A percentile compares a stretch with the other conserved stretches of the same genome.
These are phyloP conservation scores for Plasmodium adleri DNA, from an alignment of 169 alveolate genomes.

Conservation along the genomic window DNA sequence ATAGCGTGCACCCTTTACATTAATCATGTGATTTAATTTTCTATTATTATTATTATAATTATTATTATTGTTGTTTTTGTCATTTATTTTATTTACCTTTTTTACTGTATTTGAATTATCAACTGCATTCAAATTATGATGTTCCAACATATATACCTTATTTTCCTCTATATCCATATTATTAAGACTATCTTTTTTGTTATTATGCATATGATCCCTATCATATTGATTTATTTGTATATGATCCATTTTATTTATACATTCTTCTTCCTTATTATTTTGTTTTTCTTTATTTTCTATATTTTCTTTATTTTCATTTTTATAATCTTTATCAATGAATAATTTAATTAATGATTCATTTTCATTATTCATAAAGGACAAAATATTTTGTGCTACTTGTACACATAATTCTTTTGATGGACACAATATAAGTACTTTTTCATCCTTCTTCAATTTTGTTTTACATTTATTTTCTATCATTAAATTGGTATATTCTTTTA, in stretches of 20 bases:
- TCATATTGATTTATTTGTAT: not conserved
- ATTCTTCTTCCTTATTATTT: not conserved
- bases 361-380: slow-evolving; percentile 27
- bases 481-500: slow-evolving; percentile 37
- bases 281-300: not conserved
- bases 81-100: not conserved
- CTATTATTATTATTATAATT: not conserved
- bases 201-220: not conserved
- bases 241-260: not conserved
- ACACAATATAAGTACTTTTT: slow-evolving; percentile 54
- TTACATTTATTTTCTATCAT: slow-evolving; percentile 31
- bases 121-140: not conserved
- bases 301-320: not conserved
- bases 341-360: slow-evolving; percentile 31
- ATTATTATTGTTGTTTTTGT: not conserved
- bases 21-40: not conserved
- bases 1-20: slow-evolving; percentile 15
- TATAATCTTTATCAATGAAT: slow-evolving; percentile 50
- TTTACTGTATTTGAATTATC: not conserved
- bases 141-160: not conserved
- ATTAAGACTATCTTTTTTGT: not conserved
- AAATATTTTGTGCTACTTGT: slow-evolving; percentile 49
- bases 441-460: slow-evolving; percentile 33
- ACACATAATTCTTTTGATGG: slow-evolving; percentile 75
- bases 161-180: slow-evolving; percentile 1